Conservation (phyloP, 352 stramenopile genomes). For the Pythium guiyangense region DNA sequence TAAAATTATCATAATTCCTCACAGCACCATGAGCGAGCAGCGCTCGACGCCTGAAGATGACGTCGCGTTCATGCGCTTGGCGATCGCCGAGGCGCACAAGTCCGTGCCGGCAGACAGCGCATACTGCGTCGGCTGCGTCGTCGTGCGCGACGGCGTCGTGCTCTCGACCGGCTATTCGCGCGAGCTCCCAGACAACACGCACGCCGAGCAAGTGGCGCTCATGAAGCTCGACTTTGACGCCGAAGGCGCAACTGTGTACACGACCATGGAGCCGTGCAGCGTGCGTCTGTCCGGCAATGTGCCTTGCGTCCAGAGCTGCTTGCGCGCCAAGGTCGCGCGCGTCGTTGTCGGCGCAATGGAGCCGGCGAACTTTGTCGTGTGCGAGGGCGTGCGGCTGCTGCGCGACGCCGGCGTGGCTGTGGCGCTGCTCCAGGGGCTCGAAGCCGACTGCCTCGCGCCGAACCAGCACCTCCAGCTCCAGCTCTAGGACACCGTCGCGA, state of each 20-base stretch:
- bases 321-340: constrained; percentile 54
- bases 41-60: constrained; percentile 15
- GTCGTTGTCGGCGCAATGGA: constrained; percentile 86
- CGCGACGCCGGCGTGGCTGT: constrained; percentile 62
- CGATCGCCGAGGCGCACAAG: constrained; percentile 77
- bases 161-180: constrained; percentile 77
- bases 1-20: too few species aligned
- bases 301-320: constrained; percentile 76
- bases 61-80: constrained; percentile 64
- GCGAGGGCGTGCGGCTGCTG: constrained; percentile 72
- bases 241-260: constrained; percentile 67
- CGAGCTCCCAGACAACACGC: constrained; percentile 85
- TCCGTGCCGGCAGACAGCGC: constrained; percentile 64
- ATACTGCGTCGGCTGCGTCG: constrained; percentile 81
- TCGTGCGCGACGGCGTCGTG: constrained; percentile 52
- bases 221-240: constrained; percentile 76
- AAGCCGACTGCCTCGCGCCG: constrained; percentile 67
- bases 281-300: constrained; percentile 79
- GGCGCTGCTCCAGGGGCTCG: constrained; percentile 62
- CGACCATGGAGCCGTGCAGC: constrained; percentile 89
- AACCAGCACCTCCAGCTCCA: constrained; percentile 69
- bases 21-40: neutral
- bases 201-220: constrained; percentile 85
- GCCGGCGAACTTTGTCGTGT: constrained; percentile 85
- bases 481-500: constrained; percentile 19